These are phyloP conservation scores for Nymphaea colorata DNA, from an alignment of 164 flowering plant species.

Conservation along the genomic window DNA sequence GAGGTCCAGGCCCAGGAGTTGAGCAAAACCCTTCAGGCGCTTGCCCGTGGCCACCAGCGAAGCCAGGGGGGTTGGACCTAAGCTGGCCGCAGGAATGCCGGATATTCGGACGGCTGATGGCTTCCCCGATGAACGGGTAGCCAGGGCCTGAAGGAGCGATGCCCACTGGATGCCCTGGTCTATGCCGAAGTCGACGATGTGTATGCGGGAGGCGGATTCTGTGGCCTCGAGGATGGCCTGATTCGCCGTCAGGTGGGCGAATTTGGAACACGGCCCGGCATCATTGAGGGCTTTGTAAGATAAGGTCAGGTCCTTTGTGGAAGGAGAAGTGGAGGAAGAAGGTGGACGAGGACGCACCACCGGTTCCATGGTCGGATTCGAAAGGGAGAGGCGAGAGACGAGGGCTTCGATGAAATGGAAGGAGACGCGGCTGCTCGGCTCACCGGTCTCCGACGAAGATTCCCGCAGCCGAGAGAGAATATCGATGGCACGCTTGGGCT, in stretches of 20 bases:
- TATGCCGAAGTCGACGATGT: constrained; percentile 86
- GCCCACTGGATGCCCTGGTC: constrained; percentile 96
- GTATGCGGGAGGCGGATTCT: constrained; percentile 44
- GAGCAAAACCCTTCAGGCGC: constrained; percentile 66
- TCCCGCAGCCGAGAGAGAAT: constrained; percentile 37
- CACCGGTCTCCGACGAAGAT: constrained; percentile 49
- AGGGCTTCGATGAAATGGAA: constrained; percentile 70
- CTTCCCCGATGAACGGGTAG: constrained; percentile 62
- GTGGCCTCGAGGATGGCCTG: constrained; percentile 93
- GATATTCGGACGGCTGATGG: constrained; percentile 56
- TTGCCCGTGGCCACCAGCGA: constrained; percentile 59
- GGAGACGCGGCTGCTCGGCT: constrained; percentile 55
- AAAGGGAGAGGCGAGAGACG: constrained; percentile 17
- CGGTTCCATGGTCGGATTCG: neutral
- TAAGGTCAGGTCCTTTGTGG: constrained; percentile 49
- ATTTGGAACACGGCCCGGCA: constrained; percentile 83
- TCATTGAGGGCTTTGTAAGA: constrained; percentile 77
- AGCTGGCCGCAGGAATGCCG: constrained; percentile 63
- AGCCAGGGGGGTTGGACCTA: constrained; percentile 39
- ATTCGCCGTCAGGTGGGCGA: constrained; percentile 87
- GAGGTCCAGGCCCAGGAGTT: constrained; percentile 51
- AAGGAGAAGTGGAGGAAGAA: constrained; percentile 2
- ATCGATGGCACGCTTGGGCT: constrained; percentile 40
- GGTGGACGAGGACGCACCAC: no score
- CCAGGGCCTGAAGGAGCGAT: constrained; percentile 75